Evolutionary conservation across 2,329 filamentous ascomycete species (phyloP), one percentile per base, ranked within the genome.

Genomic region (Botrytis porri): DNA sequence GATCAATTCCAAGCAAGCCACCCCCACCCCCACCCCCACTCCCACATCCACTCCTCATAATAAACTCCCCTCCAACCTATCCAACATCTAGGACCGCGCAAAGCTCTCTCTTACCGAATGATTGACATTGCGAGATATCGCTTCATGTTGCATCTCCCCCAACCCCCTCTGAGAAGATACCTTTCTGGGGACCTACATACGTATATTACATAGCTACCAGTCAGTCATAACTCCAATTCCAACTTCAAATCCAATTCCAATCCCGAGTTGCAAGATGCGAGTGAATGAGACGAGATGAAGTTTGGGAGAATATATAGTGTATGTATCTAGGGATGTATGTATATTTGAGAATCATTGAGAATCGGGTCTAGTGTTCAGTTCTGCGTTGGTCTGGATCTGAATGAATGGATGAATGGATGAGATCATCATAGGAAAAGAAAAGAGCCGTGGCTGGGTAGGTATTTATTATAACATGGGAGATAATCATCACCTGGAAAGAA

Each of bases 281-380:
- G 43, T 22, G 18, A 9, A 20, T 22, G 8, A 22, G 43, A 45
- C 22, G 43, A 20, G 43, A 22, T 20, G 45, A 25, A 1, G 10
- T 12, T 25, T 10, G 45, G 22, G 9, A 25, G 45, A 51, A 25
- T 25, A 45, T 45, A 3, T 1, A 45, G 18, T 9, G 18, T 45
- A 45, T 12, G 7, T 22, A 16, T 4, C 12, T 41, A 41, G 14
- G 39, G 3, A 45, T 22, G 39, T 16, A 45, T 22, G 18, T 0
- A 51, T n/a, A n/a, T n/a, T n/a, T n/a, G n/a, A n/a, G n/a, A n/a
- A n/a, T n/a, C n/a, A n/a, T n/a, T n/a, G 25, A n/a, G 12, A n/a
- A n/a, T n/a, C 48, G 7, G 4, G 14, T 25, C 0, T 14, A 14
- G n/a, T n/a, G 25, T 10, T 6, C n/a, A 6, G 0, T n/a, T n/a